Conservation (phyloP, 495 filamentous ascomycete species). For the Astrothelium subdiscretum region DNA sequence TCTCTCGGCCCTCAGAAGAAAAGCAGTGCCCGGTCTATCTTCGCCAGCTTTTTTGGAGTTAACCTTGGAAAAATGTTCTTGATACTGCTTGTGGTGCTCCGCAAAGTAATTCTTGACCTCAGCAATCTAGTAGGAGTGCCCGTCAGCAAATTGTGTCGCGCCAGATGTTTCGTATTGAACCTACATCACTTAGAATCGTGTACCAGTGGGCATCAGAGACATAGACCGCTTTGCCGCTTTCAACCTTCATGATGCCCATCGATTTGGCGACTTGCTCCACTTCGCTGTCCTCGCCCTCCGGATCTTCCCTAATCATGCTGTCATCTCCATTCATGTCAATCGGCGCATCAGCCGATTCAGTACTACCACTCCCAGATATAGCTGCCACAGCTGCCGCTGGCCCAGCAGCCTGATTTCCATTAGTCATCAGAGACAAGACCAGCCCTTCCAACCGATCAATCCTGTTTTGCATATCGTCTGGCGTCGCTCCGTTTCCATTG, state of each 20-base stretch:
- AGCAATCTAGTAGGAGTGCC: constrained; percentile 48
- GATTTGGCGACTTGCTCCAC: constrained; percentile 86
- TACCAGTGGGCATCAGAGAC: constrained; percentile 93
- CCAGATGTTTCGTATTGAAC: constrained; percentile 16
- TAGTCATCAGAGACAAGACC: constrained; percentile 92
- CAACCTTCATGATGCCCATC: constrained; percentile 85
- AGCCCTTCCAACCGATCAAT: constrained; percentile 94
- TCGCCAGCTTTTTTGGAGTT: constrained; percentile 47
- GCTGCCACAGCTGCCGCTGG: constrained; percentile 52
- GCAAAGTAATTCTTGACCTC: constrained; percentile 87
- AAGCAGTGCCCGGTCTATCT: constrained; percentile 32
- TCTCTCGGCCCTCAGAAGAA: constrained; percentile 61
- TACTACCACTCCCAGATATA: constrained; percentile 49
- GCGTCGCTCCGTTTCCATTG: constrained; percentile 41
- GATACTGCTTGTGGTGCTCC: constrained; percentile 56
- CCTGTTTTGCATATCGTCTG: constrained; percentile 98
- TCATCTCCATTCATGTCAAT: constrained; percentile 51
- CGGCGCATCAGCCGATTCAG: constrained; percentile 29
- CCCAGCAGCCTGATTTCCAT: constrained; percentile 54
- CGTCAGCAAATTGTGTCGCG: constrained; percentile 5
- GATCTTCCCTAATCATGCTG: constrained; percentile 41
- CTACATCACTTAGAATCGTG: constrained; percentile 70
- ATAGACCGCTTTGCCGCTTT: constrained; percentile 75
- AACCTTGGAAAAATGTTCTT: constrained; percentile 50
- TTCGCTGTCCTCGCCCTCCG: constrained; percentile 60